phyloP scores from a whole-genome alignment of 495 filamentous ascomycete genomes.

The Neurospora cerealis region DNA sequence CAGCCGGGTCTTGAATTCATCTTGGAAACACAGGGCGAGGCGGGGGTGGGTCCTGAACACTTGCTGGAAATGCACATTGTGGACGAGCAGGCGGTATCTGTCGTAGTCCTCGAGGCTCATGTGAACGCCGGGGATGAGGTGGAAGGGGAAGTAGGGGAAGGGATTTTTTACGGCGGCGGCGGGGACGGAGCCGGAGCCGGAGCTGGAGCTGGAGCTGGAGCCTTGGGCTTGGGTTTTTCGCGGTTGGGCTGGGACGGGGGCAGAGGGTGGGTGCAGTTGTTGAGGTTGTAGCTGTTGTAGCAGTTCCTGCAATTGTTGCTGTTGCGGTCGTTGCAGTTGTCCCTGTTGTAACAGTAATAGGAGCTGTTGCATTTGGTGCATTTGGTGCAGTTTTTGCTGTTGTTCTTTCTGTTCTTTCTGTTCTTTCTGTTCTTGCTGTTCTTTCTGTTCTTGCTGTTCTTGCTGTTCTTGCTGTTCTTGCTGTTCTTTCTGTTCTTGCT shows the following conservation, averaged over 20 bases:
- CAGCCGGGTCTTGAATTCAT: background rate
- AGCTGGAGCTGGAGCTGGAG: background rate
- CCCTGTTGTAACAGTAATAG: background rate
- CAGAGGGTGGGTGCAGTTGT: background rate
- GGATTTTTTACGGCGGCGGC: background rate
- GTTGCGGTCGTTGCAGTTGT: background rate
- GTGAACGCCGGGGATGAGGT: background rate
- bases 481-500: too few relatives aligned
- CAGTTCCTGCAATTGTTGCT: background rate
- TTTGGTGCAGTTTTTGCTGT: background rate
- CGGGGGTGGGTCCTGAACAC: background rate
- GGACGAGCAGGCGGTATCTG: background rate
- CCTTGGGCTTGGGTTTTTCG: background rate
- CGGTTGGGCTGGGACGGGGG: background rate
- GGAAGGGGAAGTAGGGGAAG: background rate
- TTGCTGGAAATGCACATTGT: background rate
- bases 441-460: too few relatives aligned
- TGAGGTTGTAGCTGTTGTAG: background rate
- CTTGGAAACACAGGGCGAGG: background rate
- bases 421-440: too few relatives aligned
- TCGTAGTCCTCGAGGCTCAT: background rate
- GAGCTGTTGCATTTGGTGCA: background rate
- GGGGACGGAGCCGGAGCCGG: background rate
- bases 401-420: background rate
- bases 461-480: too few relatives aligned